Base-by-base conservation (phyloP, 345 rosid genomes). In the Nephelium lappaceum region DNA sequence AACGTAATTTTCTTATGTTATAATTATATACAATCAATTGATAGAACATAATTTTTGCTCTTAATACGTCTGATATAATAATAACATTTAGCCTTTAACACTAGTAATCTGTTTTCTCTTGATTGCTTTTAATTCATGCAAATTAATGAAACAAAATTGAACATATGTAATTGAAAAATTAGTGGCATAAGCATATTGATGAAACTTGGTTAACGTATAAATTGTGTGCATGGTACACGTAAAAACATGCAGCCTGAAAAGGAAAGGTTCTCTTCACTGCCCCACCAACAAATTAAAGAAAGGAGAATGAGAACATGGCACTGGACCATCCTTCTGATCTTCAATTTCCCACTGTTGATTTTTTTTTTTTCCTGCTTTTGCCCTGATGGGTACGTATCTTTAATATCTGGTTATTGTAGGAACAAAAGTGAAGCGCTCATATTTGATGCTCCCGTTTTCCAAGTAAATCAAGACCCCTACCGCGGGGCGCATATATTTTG, bases 301-400 rank as follows among this genome's bases (percentile, higher is more conserved):
- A 42, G 66, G 62, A n/a, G 72, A 74, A 73, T 8, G 11, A 66
- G 81, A 82, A 81, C 75, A 84, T 81, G 81, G 81, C 79, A 60
- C 7, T 41, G 80, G 76, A 79, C 74, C 70, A 79, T 82, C 83
- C 75, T 78, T 79, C 3, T 53, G 58, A 53, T 53, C 71, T 39
- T 62, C 58, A 45, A n/a, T 31, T 31, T 2, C 36, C 36, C 36
- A 31, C 36, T 31, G 36, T 51, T 25, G 55, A 45, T 67, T 24
- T 80, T 47, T 19, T 47, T 19, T 19, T 39, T 69, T 74, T 47
- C 57, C 27, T 25, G 0, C 27, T 74, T 53, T 66, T 21, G 24
- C 57, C 61, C 49, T 55, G 47, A 69, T 9, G 71, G 71, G 36
- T 31, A 31, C 36, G 71, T 21, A 42, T 68, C 71, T 55, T 24